Evolutionary conservation across 768 basidiomycete genomes (phyloP), one percentile per base, ranked within the genome.

Genomic region (Suillus clintonianus): DNA sequence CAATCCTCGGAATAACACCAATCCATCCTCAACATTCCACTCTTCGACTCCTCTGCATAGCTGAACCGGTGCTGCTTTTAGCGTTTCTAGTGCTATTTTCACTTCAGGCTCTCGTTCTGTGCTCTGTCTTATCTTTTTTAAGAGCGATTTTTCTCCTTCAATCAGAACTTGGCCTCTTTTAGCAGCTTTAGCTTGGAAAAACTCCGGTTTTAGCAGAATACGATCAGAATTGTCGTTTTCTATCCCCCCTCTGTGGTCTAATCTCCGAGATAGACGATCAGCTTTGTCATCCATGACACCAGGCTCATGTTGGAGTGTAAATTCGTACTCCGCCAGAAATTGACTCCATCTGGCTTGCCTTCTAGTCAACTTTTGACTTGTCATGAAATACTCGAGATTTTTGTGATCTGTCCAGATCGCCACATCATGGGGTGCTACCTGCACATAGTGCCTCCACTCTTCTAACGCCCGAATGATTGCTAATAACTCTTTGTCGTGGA

Each of bases 341-440:
- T 10, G 4, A 9, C 42, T 43, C 43, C 43, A 80, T 13, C 71
- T 59, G n/a, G 60, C 62, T 50, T 67, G 66, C 0, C 34, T 32
- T 2, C 42, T 14, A 0, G 22, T 69, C 42, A 56, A 77, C 60
- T 2, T 71, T 66, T n/a, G 32, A 77, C 69, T 71, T 0, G 70
- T 73, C n/a, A 64, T 58, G 67, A 79, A 80, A 63, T 78, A 79
- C 60, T 78, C 72, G 74, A 62, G 73, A 62, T 77, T 79, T 47
- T 77, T 77, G 69, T 80, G 78, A 66, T 80, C 76, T 0, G 27
- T 50, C 48, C 48, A 50, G 6, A 50, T 50, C 15, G 17, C 27
- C 6, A 17, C 27, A 6, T 0, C 13, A 2, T 50, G 15, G 3
- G 27, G 6, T 4, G 3, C 3, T 17, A 27, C 48, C 2, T 60